A percentile compares a stretch with the other conserved stretches of the same genome.
Evolutionary conservation across 331 rosid species (phyloP).

Genomic region (Spiraea crenata): DNA sequence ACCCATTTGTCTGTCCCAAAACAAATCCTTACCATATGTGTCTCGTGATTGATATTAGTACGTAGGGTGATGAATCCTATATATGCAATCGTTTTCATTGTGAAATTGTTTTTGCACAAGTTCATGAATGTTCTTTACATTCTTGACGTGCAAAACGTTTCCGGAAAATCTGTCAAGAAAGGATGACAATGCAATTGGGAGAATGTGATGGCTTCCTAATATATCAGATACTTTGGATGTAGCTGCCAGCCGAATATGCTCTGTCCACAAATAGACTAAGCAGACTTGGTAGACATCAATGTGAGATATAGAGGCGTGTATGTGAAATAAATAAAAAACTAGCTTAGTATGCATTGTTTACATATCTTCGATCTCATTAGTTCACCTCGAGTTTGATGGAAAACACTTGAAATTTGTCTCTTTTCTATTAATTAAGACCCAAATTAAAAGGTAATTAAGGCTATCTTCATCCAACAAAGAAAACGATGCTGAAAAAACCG

Average conservation of each 20-base stretch:
- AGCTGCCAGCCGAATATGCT: neutral
- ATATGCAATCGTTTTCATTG: too few relatives aligned
- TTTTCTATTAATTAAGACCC: neutral
- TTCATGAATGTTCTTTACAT: neutral
- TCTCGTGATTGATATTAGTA: too few relatives aligned
- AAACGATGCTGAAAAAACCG: neutral
- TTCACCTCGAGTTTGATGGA: too few relatives aligned
- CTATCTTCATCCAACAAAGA: neutral
- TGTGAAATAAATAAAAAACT: too few relatives aligned
- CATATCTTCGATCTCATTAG: constrained; percentile 7
- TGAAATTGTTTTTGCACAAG: too few relatives aligned
- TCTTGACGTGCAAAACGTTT: neutral
- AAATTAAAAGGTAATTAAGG: neutral
- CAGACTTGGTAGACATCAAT: too few relatives aligned
- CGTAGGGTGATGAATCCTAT: too few relatives aligned
- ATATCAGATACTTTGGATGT: neutral
- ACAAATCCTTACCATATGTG: too few relatives aligned
- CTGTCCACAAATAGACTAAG: too few relatives aligned
- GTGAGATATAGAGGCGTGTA: too few relatives aligned
- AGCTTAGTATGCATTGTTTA: neutral
- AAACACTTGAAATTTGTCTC: neutral
- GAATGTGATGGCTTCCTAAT: neutral
- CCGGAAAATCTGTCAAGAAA: neutral
- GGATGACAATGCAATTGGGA: neutral
- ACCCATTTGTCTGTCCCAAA: too few relatives aligned